Evolutionary conservation across 805 yeast genomes (phyloP), one percentile per base, ranked within the genome.

Genomic region (Myxozyma udenii): DNA sequence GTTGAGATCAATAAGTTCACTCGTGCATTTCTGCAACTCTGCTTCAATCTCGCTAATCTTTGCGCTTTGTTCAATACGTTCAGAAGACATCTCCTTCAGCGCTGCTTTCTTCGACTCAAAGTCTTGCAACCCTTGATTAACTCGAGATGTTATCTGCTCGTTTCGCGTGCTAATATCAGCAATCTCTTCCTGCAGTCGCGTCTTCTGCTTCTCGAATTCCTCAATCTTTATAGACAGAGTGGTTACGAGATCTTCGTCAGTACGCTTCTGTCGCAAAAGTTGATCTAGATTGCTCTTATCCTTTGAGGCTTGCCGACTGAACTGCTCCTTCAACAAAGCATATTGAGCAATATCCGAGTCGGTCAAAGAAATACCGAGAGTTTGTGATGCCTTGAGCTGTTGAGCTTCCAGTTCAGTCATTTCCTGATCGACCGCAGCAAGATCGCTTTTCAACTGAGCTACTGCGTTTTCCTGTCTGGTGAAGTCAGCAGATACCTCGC

Each of bases 1-100:
- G 45, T 80, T 81, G 33, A 87, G 69, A 48, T 86, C 95, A 54
- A 85, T 85, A 41, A 91, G 71, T 60, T 77, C 77, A 1, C 77
- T 58, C 25, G 85, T 71, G 0, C 81, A 74, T 28, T 79, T 83
- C 57, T 81, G 77, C 51, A 90, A 71, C 60, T 80, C 78, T 5
- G 81, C 71, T 56, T 83, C 84, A n/a, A 86, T 63, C 51, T 80
- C 82, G 33, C 74, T 71, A 61, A 84, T 91, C 56, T 78, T 74
- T 30, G 50, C 54, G 6, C 45, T 19, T 30, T 58, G 61, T 21
- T 50, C 53, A 21, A 51, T 48, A 32, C 61, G 60, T 42, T 65
- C 66, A 22, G 44, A 23, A 18, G 46, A 43, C 3, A 43, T 11
- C 1, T 33, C 41, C n/a, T 51, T 44, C 12, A 53, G 41, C 28